Percentiles rank a stretch among this genome's conserved stretches.
Evolutionary conservation across 768 basidiomycete species (phyloP).

Genomic region (Hortiboletus campestris): DNA sequence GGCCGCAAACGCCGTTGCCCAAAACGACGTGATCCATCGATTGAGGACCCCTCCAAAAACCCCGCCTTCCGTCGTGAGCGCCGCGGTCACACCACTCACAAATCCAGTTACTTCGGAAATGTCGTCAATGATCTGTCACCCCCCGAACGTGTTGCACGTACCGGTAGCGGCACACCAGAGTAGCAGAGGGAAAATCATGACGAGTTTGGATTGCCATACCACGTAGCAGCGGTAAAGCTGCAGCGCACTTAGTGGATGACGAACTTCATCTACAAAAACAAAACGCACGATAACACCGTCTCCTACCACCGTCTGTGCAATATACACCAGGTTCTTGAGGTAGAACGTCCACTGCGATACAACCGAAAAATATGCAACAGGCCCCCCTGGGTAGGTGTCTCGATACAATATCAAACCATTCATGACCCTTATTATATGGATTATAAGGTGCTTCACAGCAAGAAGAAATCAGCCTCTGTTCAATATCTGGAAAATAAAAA

Average conservation of each 20-base stretch:
- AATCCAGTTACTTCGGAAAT: too few species aligned
- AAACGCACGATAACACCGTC: constrained; percentile 21
- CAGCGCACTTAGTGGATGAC: not conserved
- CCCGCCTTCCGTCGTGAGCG: too few species aligned
- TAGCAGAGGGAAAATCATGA: too few species aligned
- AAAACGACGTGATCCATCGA: too few species aligned
- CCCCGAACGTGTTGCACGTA: too few species aligned
- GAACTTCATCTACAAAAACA: not conserved
- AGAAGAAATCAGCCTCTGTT: not conserved
- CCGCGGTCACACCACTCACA: too few species aligned
- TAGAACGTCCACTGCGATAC: constrained; percentile 23
- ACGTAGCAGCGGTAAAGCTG: too few species aligned
- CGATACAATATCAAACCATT: not conserved
- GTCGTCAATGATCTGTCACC: too few species aligned
- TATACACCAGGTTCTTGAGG: constrained; percentile 20
- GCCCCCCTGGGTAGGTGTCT: not conserved
- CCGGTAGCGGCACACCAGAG: too few species aligned
- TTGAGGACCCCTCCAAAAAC: too few species aligned
- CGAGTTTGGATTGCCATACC: too few species aligned
- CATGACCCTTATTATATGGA: not conserved
- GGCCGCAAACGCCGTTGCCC: too few species aligned
- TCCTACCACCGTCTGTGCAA: constrained; percentile 19
- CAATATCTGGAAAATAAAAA: not conserved
- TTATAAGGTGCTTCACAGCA: not conserved
- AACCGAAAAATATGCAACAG: not conserved